Evolutionary conservation across 495 filamentous ascomycete genomes (phyloP).

Genomic region (Wilcoxina mikolae): DNA sequence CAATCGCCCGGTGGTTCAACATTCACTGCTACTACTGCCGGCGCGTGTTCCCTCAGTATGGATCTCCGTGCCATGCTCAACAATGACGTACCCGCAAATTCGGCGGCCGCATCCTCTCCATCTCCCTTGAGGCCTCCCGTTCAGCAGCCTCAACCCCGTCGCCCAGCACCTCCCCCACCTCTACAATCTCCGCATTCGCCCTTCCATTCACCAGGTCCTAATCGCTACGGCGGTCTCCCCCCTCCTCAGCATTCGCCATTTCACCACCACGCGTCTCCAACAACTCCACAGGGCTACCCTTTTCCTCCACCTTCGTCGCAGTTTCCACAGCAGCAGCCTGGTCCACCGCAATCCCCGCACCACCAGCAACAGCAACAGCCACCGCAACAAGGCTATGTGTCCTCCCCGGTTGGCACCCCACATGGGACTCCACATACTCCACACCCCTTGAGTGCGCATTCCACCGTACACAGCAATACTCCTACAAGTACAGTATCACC

Average conservation of each 20-base stretch:
- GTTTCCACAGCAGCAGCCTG: conserved; percentile 9
- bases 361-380: conserved; percentile 14
- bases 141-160: conserved; percentile 11
- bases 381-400: conserved; percentile 19
- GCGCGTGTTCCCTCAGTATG: conserved; percentile 13
- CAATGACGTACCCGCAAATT: conserved; percentile 11
- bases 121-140: background rate
- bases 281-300: conserved; percentile 13
- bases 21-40: conserved; percentile 4
- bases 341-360: conserved; percentile 12
- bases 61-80: conserved; percentile 27
- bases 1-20: background rate
- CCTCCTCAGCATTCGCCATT: conserved; percentile 22
- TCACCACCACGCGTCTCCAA: conserved; percentile 8
- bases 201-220: conserved; percentile 10
- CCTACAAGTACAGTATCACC: conserved; percentile 20
- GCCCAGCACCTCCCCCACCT: conserved; percentile 17
- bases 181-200: conserved; percentile 19
- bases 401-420: conserved; percentile 12
- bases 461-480: conserved; percentile 13
- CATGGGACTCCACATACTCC: conserved; percentile 13
- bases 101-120: conserved; percentile 12
- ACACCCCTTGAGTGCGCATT: conserved; percentile 22
- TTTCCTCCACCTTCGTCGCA: conserved; percentile 16
- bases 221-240: conserved; percentile 4